phyloP scores from a whole-genome alignment of 805 yeast species.

The Candida arabinofermentans region DNA sequence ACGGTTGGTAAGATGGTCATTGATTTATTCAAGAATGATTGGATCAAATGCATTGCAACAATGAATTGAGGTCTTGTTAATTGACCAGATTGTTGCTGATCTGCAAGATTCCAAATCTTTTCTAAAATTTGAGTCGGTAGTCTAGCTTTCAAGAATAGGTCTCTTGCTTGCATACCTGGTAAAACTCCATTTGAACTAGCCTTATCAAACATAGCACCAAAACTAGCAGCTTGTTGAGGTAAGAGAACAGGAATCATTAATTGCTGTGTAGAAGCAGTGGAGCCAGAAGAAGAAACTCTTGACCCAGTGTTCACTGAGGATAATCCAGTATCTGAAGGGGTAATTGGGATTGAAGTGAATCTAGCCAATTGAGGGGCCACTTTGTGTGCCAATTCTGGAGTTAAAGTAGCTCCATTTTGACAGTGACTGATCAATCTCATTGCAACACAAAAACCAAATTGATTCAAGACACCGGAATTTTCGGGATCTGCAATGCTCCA shows the following conservation, averaged over 20 bases:
- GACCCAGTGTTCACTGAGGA: slow-evolving; percentile 17
- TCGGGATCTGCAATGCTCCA: slow-evolving; percentile 95
- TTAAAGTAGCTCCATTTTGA: slow-evolving; percentile 63
- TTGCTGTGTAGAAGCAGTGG: slow-evolving; percentile 24
- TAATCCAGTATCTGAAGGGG: slow-evolving; percentile 33
- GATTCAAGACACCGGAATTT: slow-evolving; percentile 79
- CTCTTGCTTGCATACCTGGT: slow-evolving; percentile 77
- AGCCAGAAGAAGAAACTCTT: slow-evolving; percentile 34
- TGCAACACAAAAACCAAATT: slow-evolving; percentile 77
- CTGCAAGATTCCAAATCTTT: slow-evolving; percentile 86
- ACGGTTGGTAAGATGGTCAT: slow-evolving; percentile 41
- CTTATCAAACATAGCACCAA: slow-evolving; percentile 68
- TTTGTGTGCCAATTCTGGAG: slow-evolving; percentile 44
- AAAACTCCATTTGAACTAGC: slow-evolving; percentile 54
- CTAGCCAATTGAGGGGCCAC: slow-evolving; percentile 62
- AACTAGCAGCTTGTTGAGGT: slow-evolving; percentile 56
- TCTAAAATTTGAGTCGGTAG: slow-evolving; percentile 75
- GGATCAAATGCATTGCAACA: slow-evolving; percentile 93
- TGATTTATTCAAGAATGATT: slow-evolving; percentile 62
- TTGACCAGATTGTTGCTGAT: slow-evolving; percentile 67
- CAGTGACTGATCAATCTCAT: slow-evolving; percentile 86
- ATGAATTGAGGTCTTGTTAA: slow-evolving; percentile 74
- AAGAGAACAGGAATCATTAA: slow-evolving; percentile 49
- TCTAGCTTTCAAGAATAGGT: slow-evolving; percentile 84
- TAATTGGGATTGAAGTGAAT: slow-evolving; percentile 40